Base-by-base conservation (phyloP, 306 rosid genomes). In the Notholithocarpus densiflorus region DNA sequence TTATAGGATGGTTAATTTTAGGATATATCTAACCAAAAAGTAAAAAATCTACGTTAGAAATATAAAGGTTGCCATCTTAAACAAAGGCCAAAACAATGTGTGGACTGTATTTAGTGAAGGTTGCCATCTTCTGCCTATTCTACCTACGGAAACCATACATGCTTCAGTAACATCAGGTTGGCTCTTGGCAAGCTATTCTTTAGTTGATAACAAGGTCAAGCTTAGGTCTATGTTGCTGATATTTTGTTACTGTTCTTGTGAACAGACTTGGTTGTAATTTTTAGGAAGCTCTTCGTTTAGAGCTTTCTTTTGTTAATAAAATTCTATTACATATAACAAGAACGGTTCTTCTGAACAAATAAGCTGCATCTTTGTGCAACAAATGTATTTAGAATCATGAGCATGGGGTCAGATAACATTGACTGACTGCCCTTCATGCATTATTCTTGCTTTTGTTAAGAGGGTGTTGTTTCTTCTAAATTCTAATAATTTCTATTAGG, bases 371-470 rank as follows among this genome's bases (percentile, higher is more conserved):
- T 74, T 4, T 74, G 77, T 56, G 13, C 68, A 27, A 74, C 52
- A 17, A 43, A 23, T 32, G 52, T n/a, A 74, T 56, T 10, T 29
- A 57, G 66, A 68, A 45, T 56, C 18, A 18, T 74, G 75, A 75
- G 68, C 76, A 21, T 85, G 54, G 79, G 75, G 74, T 72, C 13
- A 40, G 54, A 75, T 68, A 68, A 75, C 32, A 73, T 75, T 73
- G 51, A 1, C 51, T 40, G 66, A 75, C 80, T 43, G 52, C 34
- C 23, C 72, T 72, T 23, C 55, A n/a, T 62, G 55, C 68, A n/a
- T 68, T 82, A 81, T 80, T 56, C 57, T 27, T 34, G 32, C 79
- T 65, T 71, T 61, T 52, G 20, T 40, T 75, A 24, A 56, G 53
- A 43, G 69, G 64, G 61, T 79, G 37, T 73, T 68, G 82, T 43